Percentiles rank a stretch among this genome's conserved stretches.
These are phyloP conservation scores for Planoprotostelium fungivorum DNA, from an alignment of 78 protist genomes.

Conservation along the genomic window DNA sequence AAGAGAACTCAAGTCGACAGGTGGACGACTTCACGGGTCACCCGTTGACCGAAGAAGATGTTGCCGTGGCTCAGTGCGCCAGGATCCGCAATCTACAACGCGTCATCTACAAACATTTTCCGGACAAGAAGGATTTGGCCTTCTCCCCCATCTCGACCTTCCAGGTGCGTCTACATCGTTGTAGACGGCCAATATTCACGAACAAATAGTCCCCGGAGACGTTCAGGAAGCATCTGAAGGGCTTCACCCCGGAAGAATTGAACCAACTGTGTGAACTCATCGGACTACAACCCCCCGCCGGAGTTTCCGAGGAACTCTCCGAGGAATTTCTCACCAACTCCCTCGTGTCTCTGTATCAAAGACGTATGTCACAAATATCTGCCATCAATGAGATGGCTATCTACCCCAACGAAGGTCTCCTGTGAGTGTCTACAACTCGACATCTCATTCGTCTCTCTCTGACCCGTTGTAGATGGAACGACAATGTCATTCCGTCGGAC, in stretches of 20 bases:
- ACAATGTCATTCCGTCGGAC: conserved; percentile 10
- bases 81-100: conserved; percentile 60
- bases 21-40: conserved; percentile 81
- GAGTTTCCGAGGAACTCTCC: not conserved
- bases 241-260: conserved; percentile 16
- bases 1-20: conserved; percentile 33
- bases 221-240: conserved; percentile 13
- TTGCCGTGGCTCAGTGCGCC: conserved; percentile 42
- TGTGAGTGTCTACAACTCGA: conserved; percentile 43
- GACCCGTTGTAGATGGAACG: conserved; percentile 12
- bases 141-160: conserved; percentile 59
- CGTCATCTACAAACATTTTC: conserved; percentile 32
- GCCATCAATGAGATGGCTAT: conserved; percentile 69
- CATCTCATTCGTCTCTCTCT: not conserved
- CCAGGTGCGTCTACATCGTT: not conserved
- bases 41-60: conserved; percentile 62
- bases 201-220: not conserved
- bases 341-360: conserved; percentile 13
- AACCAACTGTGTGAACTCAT: conserved; percentile 5
- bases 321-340: conserved; percentile 32
- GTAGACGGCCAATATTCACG: not conserved
- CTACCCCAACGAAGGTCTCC: conserved; percentile 70
- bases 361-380: conserved; percentile 45
- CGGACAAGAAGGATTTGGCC: conserved; percentile 60
- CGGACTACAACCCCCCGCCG: not conserved